A percentile compares a stretch with the other conserved stretches of the same genome.
Conservation (phyloP, 371 early-diverging fungal species). For the Apophysomyces sp. region DNA sequence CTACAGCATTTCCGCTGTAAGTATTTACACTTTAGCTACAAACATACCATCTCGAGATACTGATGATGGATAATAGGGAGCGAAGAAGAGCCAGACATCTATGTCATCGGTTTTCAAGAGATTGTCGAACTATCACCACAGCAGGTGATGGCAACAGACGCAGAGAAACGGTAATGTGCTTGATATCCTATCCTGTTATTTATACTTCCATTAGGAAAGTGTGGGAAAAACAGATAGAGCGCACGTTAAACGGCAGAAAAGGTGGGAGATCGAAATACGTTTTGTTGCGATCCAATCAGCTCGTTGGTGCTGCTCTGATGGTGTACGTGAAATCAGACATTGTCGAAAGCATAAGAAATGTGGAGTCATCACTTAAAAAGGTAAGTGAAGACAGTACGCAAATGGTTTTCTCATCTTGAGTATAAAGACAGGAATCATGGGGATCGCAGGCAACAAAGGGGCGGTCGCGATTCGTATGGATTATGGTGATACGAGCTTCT, state of each 20-base stretch:
- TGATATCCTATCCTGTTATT: not conserved
- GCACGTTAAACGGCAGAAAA: slow-evolving; percentile 48
- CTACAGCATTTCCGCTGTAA: slow-evolving; percentile 50
- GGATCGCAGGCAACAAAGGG: slow-evolving; percentile 90
- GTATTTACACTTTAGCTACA: not conserved
- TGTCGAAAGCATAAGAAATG: slow-evolving; percentile 74
- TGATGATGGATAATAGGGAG: slow-evolving; percentile 17
- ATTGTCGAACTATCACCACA: slow-evolving; percentile 89
- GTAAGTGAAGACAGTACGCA: slow-evolving; percentile 19
- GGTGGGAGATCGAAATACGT: slow-evolving; percentile 58
- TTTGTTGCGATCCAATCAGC: slow-evolving; percentile 77
- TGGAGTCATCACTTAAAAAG: slow-evolving; percentile 82
- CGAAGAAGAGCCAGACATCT: slow-evolving; percentile 72
- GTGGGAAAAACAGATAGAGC: slow-evolving; percentile 71
- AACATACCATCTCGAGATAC: not conserved
- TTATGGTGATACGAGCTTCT: slow-evolving; percentile 83
- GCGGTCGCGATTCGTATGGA: slow-evolving; percentile 86
- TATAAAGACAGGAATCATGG: slow-evolving; percentile 71
- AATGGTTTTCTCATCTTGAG: not conserved
- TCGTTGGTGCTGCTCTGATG: slow-evolving; percentile 86
- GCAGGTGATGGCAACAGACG: slow-evolving; percentile 80
- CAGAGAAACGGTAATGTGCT: slow-evolving; percentile 47
- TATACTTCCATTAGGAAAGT: slow-evolving; percentile 22
- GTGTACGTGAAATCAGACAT: slow-evolving; percentile 74
- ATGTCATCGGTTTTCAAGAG: slow-evolving; percentile 92